Evolutionary conservation across 2,329 filamentous ascomycete species (phyloP).

Genomic region (Capronia coronata): DNA sequence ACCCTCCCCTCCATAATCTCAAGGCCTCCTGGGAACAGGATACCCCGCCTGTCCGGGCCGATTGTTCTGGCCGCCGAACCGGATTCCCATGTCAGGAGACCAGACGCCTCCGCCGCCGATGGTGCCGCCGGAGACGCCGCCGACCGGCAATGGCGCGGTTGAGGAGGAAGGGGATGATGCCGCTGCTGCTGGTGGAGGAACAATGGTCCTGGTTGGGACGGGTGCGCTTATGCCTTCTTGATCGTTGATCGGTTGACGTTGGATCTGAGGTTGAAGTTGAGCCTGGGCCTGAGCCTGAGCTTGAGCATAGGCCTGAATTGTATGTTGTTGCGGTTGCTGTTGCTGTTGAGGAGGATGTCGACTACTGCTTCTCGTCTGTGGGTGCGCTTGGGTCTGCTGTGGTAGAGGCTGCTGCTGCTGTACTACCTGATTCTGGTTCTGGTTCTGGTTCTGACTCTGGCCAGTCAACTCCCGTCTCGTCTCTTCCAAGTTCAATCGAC

Average conservation of each 20-base stretch:
- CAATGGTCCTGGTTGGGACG: slow-evolving; percentile 38
- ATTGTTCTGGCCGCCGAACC: slow-evolving; percentile 52
- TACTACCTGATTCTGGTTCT: no score
- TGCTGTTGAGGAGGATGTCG: slow-evolving; percentile 33
- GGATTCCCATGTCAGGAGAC: slow-evolving; percentile 75
- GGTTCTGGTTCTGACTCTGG: slow-evolving; percentile 32
- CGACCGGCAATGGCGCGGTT: slow-evolving; percentile 28
- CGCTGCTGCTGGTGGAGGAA: slow-evolving; percentile 4
- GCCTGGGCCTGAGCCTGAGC: background rate
- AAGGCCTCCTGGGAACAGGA: slow-evolving; percentile 15
- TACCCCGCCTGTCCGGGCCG: slow-evolving; percentile 24
- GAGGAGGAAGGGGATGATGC: slow-evolving; percentile 49
- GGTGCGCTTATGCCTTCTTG: slow-evolving; percentile 40
- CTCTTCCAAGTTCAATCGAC: slow-evolving; percentile 47
- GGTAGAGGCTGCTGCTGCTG: slow-evolving; percentile 28
- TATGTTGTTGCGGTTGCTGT: slow-evolving; percentile 4
- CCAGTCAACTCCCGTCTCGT: slow-evolving; percentile 38
- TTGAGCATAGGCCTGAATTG: slow-evolving; percentile 5
- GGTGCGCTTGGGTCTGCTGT: no score
- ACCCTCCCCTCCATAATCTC: no score
- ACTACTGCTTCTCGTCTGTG: slow-evolving; percentile 11
- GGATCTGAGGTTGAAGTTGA: slow-evolving; percentile 8
- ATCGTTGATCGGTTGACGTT: background rate
- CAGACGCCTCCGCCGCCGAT: slow-evolving; percentile 52
- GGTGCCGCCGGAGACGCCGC: slow-evolving; percentile 27